These are phyloP conservation scores for Auricularia cornea DNA, from an alignment of 768 basidiomycete species.

Conservation along the genomic window DNA sequence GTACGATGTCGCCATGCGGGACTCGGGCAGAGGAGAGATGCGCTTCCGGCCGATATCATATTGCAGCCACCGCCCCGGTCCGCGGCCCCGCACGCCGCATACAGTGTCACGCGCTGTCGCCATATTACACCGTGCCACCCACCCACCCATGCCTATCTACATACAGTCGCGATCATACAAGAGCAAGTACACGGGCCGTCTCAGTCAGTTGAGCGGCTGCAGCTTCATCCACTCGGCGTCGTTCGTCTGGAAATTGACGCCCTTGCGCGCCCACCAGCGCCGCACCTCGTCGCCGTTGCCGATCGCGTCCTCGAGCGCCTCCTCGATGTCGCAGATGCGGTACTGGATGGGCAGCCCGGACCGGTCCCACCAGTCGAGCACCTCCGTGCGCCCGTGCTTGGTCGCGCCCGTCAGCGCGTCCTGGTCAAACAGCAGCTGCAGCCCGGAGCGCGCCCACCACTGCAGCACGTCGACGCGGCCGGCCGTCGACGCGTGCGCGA, in stretches of 20 bases:
- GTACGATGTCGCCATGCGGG: not conserved
- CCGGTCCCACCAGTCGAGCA: slow-evolving; percentile 84
- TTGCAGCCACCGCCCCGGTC: not conserved
- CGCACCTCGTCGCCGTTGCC: slow-evolving; percentile 69
- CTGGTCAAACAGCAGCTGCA: slow-evolving; percentile 71
- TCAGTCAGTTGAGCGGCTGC: slow-evolving; percentile 48
- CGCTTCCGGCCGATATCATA: not conserved
- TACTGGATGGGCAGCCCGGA: slow-evolving; percentile 74
- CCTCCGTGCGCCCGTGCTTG: slow-evolving; percentile 69
- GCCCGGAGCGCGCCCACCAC: slow-evolving; percentile 68
- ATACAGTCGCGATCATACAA: too few relatives aligned
- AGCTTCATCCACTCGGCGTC: slow-evolving; percentile 87
- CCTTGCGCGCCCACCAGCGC: slow-evolving; percentile 74
- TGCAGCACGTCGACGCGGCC: slow-evolving; percentile 73
- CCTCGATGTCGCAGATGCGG: slow-evolving; percentile 86
- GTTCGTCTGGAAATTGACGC: slow-evolving; percentile 74
- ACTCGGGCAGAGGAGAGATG: not conserved
- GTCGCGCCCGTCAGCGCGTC: slow-evolving; percentile 76
- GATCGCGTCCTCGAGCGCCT: slow-evolving; percentile 81
- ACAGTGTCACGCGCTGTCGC: too few relatives aligned
- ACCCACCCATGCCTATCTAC: too few relatives aligned
- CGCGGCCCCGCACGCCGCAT: too few relatives aligned
- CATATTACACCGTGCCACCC: too few relatives aligned
- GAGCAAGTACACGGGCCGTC: too few relatives aligned
- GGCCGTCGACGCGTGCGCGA: slow-evolving; percentile 71